phyloP scores from a whole-genome alignment of 345 rosid species.

The Boechera retrofracta region DNA sequence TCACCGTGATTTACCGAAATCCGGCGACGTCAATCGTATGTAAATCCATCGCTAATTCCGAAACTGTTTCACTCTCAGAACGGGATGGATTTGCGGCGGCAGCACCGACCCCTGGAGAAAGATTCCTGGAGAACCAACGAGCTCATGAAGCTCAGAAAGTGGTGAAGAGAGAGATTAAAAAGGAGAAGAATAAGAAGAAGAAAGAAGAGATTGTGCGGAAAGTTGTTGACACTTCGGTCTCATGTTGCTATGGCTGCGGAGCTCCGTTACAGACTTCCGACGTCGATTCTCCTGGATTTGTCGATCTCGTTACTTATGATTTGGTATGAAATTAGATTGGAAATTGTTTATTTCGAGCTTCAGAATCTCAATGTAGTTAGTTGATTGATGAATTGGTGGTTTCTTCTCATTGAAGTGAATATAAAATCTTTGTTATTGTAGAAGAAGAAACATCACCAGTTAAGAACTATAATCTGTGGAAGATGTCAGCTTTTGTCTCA shows the following conservation, averaged over 20 bases:
- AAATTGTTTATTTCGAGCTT: neutral
- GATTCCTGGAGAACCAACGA: slow-evolving; percentile 66
- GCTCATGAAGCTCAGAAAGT: slow-evolving; percentile 63
- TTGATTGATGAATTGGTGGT: slow-evolving; percentile 1
- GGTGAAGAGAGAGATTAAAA: slow-evolving; percentile 56
- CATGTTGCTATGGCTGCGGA: slow-evolving; percentile 90
- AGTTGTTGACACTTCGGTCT: slow-evolving; percentile 49
- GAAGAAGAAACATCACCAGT: slow-evolving; percentile 97
- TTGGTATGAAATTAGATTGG: slow-evolving; percentile 53
- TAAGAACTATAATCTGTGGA: slow-evolving; percentile 85
- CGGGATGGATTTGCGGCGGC: slow-evolving; percentile 75
- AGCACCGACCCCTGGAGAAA: slow-evolving; percentile 73
- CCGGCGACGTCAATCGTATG: slow-evolving; percentile 42
- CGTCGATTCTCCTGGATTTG: slow-evolving; percentile 79
- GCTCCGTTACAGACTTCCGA: slow-evolving; percentile 90
- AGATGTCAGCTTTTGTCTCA: slow-evolving; percentile 92
- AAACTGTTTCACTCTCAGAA: slow-evolving; percentile 44
- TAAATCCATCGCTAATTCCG: slow-evolving; percentile 48
- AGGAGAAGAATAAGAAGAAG: slow-evolving; percentile 50
- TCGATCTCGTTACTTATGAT: slow-evolving; percentile 64
- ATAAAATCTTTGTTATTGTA: slow-evolving; percentile 41
- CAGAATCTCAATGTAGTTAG: neutral
- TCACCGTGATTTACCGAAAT: slow-evolving; percentile 42
- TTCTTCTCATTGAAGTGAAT: slow-evolving; percentile 5
- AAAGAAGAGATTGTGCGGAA: slow-evolving; percentile 51